A percentile compares a stretch with the other conserved stretches of the same genome.
phyloP scores from a whole-genome alignment of 2,329 filamentous ascomycete species.

The Penicillium digitatum region DNA sequence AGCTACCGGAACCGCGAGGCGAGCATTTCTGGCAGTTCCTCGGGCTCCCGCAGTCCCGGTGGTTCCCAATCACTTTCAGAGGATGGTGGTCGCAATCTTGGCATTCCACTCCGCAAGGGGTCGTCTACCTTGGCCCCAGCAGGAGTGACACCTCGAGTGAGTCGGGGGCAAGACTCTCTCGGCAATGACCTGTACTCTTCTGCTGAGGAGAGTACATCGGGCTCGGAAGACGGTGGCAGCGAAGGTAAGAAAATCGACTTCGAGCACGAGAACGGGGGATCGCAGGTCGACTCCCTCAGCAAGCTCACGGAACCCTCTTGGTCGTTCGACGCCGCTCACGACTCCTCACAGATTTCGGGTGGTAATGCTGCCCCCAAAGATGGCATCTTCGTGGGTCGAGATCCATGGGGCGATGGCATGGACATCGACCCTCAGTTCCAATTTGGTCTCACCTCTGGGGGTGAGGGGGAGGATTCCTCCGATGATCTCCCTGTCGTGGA shows the following conservation, averaged over 20 bases:
- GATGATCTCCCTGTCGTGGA: constrained; percentile 44
- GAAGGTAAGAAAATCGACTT: constrained; percentile 37
- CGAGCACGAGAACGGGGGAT: constrained; percentile 20
- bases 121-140: constrained; percentile 78
- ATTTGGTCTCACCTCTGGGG: constrained; percentile 23
- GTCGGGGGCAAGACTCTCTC: constrained; percentile 42
- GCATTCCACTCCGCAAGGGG: constrained; percentile 81
- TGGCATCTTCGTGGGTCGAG: constrained; percentile 30
- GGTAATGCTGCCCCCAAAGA: constrained; percentile 28
- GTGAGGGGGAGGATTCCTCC: constrained; percentile 33
- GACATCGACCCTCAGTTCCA: constrained; percentile 28
- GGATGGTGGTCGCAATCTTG: constrained; percentile 84
- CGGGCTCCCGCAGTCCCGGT: constrained; percentile 27
- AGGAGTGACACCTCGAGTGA: constrained; percentile 68
- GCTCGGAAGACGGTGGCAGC: constrained; percentile 13
- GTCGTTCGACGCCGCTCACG: constrained; percentile 38
- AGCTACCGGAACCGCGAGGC: constrained; percentile 53
- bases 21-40: constrained; percentile 45
- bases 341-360: constrained; percentile 28
- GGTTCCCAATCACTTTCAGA: constrained; percentile 55
- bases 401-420: constrained; percentile 30
- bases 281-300: constrained; percentile 22
- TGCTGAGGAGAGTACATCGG: constrained; percentile 21
- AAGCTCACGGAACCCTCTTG: constrained; percentile 31
- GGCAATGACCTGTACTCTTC: constrained; percentile 30